Percentiles rank a stretch among this genome's conserved stretches.
Conservation (phyloP, 805 yeast genomes). For the Cyberlindnera amylophila region DNA sequence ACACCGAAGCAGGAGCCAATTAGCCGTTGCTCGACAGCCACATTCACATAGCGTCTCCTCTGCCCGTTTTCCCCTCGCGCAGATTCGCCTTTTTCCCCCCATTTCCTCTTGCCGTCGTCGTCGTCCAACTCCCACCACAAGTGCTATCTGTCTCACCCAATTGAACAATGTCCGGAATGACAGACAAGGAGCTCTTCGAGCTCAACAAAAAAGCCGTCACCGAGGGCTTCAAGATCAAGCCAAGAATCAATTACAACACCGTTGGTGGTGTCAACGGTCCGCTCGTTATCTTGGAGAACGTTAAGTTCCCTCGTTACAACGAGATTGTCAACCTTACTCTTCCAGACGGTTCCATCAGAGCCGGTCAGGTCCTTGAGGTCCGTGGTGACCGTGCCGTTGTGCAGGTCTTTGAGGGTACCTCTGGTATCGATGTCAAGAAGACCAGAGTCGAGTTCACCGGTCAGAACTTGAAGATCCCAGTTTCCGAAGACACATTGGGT, state of each 20-base stretch:
- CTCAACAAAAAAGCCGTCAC: constrained; percentile 89
- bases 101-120: too few relatives aligned
- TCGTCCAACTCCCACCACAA: neutral
- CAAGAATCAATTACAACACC: constrained; percentile 89
- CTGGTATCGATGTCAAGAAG: constrained; percentile 97
- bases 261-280: constrained; percentile 99
- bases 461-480: constrained; percentile 86
- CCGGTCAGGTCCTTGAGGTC: constrained; percentile 98
- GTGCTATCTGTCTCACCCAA: neutral
- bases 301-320: constrained; percentile 84
- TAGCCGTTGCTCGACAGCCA: too few relatives aligned
- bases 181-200: constrained; percentile 49
- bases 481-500: constrained; percentile 95
- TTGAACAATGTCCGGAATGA: constrained; percentile 19
- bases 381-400: constrained; percentile 96
- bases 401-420: constrained; percentile 98
- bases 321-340: constrained; percentile 96
- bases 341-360: constrained; percentile 92
- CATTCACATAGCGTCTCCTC: too few relatives aligned
- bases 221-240: constrained; percentile 86
- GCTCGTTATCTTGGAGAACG: constrained; percentile 82
- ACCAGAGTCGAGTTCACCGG: constrained; percentile 98
- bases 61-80: too few relatives aligned
- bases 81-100: too few relatives aligned
- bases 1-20: too few relatives aligned